These are phyloP conservation scores for Aspergillus fijiensis DNA, from an alignment of 2,329 filamentous ascomycete species.

Conservation along the genomic window DNA sequence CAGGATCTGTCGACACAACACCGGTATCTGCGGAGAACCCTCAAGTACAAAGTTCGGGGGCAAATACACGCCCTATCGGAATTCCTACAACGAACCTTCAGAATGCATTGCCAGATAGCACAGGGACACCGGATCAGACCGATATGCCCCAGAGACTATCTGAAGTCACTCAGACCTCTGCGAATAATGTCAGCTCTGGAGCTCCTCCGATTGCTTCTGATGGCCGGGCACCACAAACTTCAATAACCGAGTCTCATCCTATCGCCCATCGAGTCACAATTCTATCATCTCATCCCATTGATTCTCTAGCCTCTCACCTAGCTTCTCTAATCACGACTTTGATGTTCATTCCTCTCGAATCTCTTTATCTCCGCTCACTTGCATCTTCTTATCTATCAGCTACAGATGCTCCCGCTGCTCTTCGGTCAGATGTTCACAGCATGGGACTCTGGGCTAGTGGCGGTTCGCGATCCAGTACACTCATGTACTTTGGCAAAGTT, in stretches of 20 bases:
- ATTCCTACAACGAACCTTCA: constrained; percentile 13
- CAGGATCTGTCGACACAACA: constrained; percentile 14
- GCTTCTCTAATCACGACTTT: constrained; percentile 38
- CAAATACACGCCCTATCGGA: constrained; percentile 16
- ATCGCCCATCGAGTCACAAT: constrained; percentile 42
- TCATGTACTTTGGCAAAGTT: constrained; percentile 39
- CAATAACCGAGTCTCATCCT: constrained; percentile 10
- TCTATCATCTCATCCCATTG: constrained; percentile 43
- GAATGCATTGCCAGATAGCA: constrained; percentile 32
- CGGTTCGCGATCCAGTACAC: constrained; percentile 28
- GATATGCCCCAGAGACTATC: constrained; percentile 18
- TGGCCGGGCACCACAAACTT: constrained; percentile 18
- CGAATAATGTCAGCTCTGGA: constrained; percentile 16
- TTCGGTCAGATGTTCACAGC: constrained; percentile 32
- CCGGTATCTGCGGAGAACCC: constrained; percentile 2
- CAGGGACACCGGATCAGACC: constrained; percentile 31
- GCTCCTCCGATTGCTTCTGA: constrained; percentile 20
- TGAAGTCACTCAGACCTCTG: constrained; percentile 14
- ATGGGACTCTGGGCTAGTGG: constrained; percentile 39
- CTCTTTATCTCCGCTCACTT: constrained; percentile 42
- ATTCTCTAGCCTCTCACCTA: constrained; percentile 44
- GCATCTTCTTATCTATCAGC: constrained; percentile 38
- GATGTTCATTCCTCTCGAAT: constrained; percentile 44
- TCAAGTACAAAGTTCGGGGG: constrained; percentile 7
- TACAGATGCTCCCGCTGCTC: constrained; percentile 22